Evolutionary conservation across 2,329 filamentous ascomycete species (phyloP).

Genomic region (Cladobotryum protrusum): DNA sequence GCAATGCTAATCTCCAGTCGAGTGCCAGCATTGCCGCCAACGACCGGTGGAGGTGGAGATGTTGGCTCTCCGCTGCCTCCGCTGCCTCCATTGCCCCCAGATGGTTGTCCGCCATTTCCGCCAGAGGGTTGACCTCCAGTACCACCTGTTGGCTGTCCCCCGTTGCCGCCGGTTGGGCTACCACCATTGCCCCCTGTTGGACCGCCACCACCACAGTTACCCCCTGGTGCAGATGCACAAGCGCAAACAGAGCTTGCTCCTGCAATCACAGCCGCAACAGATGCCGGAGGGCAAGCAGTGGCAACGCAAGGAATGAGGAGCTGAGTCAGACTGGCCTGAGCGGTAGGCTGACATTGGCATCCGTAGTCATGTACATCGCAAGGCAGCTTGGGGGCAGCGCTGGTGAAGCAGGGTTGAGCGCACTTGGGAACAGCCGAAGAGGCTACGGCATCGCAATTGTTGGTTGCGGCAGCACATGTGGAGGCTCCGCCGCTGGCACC

Average conservation of each 20-base stretch:
- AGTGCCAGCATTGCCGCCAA: conserved; percentile 13
- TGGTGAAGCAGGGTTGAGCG: conserved; percentile 22
- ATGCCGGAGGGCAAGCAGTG: conserved; percentile 19
- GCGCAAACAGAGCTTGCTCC: conserved; percentile 21
- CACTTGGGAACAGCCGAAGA: conserved; percentile 21
- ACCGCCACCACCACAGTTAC: conserved; percentile 5
- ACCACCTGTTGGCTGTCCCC: background rate
- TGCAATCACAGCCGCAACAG: conserved; percentile 20
- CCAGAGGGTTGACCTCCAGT: conserved; percentile 1
- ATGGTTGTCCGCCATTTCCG: background rate
- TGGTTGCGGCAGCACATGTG: conserved; percentile 11
- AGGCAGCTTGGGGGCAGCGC: conserved; percentile 19
- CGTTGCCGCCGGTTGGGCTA: background rate
- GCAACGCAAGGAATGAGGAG: conserved; percentile 24
- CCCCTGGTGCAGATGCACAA: conserved; percentile 12
- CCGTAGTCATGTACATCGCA: conserved; percentile 22
- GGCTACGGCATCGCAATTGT: conserved; percentile 22
- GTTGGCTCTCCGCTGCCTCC: background rate
- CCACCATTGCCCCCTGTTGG: conserved; percentile 2
- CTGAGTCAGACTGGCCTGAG: conserved; percentile 18
- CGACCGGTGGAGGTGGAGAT: conserved; percentile 11
- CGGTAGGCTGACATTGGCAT: conserved; percentile 22
- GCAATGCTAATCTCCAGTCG: conserved; percentile 20
- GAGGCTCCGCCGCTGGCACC: background rate
- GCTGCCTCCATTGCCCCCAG: background rate